Evolutionary conservation across 768 basidiomycete genomes (phyloP), one percentile per base, ranked within the genome.

Genomic region (Coprinopsis strossmayeri): DNA sequence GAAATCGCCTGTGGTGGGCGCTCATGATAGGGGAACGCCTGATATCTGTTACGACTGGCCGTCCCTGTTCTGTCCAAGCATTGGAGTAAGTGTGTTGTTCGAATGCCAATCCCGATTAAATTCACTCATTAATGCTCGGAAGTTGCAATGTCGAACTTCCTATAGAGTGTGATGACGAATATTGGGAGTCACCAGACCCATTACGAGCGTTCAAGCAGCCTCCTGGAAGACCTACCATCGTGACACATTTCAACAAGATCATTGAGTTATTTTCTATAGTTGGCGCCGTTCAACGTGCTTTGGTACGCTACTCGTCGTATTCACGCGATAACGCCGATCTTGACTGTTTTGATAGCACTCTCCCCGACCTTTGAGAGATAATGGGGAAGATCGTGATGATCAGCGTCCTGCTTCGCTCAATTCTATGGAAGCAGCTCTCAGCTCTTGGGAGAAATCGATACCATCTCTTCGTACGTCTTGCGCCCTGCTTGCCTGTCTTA

Each of bases 121-220:
- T n/a, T n/a, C n/a, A n/a, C 27, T 24, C 21, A 10, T 3, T 44
- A 20, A 24, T 23, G 17, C 10, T 48, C 34, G 20, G 12, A 17
- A 83, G 83, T 53, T 79, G 77, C 49, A 82, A 86, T 47, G 67
- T 78, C 15, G 81, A 80, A 18, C 68, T 73, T 11, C 82, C 83
- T 1, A 55, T 76, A 0, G 80, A 82, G 11, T 78, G 80, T 17
- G 84, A 86, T 47, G 84, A 86, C 56, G 81, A 84, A 42, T 83
- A 77, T 50, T 84, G 82, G 81, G 71, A 71, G 10, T 64, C 60
- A 51, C 64, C 56, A 18, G 73, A 75, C 30, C 68, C 69, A 0
- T 63, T 61, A 2, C 61, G 61, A 23, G 63, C 65, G 3, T 82
- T 81, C 62, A 70, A 69, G 42, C 83, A 84, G 49, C 84, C 84